phyloP scores from a whole-genome alignment of 164 flowering plant species.

The Buxus sempervirens region DNA sequence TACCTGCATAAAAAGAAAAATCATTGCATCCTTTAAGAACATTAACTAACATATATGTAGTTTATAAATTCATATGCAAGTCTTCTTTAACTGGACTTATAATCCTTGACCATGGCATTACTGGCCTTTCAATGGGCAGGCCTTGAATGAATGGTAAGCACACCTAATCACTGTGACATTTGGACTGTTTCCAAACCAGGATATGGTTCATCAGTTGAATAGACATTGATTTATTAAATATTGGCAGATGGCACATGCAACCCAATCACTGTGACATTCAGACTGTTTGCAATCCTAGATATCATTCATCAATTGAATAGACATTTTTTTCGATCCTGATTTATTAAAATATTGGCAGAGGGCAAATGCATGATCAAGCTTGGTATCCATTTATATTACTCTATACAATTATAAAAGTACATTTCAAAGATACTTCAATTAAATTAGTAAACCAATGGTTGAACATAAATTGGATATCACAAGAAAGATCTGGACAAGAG shows the following conservation, averaged over 20 bases:
- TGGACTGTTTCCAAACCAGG: neutral
- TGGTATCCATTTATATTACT: no score
- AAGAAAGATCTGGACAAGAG: no score
- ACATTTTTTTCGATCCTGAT: no score
- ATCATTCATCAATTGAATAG: neutral
- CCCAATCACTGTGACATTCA: neutral
- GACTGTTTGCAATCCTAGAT: neutral
- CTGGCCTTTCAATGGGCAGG: neutral
- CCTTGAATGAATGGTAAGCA: neutral
- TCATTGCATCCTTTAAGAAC: slow-evolving; percentile 15
- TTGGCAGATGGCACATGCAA: no score
- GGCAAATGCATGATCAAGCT: no score
- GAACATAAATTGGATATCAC: no score
- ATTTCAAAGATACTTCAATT: no score
- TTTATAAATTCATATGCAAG: neutral
- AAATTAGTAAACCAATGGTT: no score
- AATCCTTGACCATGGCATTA: neutral
- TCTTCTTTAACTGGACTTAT: neutral
- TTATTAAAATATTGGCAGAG: no score
- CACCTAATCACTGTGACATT: neutral
- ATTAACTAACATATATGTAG: neutral
- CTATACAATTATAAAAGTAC: no score
- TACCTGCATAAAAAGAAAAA: slow-evolving; percentile 55
- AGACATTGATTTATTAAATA: no score
- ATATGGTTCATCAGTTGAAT: neutral